These are phyloP conservation scores for Boletales sp. DNA, from an alignment of 768 basidiomycete genomes.

Conservation along the genomic window DNA sequence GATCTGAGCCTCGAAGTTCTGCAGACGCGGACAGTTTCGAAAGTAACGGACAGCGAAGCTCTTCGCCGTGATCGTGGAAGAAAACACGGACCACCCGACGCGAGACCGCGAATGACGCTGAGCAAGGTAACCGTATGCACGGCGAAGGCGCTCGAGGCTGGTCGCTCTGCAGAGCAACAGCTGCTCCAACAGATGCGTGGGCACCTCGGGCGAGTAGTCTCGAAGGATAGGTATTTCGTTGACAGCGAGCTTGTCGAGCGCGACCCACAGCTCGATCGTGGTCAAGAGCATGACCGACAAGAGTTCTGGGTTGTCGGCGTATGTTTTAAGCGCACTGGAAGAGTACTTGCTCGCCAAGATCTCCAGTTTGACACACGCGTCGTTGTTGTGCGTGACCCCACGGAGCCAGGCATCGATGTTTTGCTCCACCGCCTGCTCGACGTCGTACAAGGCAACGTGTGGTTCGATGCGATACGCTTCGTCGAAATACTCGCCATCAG, in stretches of 20 bases:
- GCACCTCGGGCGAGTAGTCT: conserved; percentile 46
- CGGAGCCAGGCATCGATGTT: conserved; percentile 33
- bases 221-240: conserved; percentile 35
- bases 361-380: conserved; percentile 26
- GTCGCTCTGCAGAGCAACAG: conserved; percentile 37
- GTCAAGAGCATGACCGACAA: conserved; percentile 41
- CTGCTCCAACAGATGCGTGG: conserved; percentile 32
- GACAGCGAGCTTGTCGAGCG: conserved; percentile 39
- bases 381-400: conserved; percentile 13
- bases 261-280: conserved; percentile 46
- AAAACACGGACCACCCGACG: conserved; percentile 32
- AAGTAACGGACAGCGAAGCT: conserved; percentile 30
- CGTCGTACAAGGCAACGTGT: conserved; percentile 31
- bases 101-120: conserved; percentile 20
- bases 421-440: conserved; percentile 33
- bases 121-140: conserved; percentile 29
- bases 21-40: conserved; percentile 21
- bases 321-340: conserved; percentile 21
- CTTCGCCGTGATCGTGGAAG: conserved; percentile 4
- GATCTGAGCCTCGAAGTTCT: conserved; percentile 23
- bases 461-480: conserved; percentile 8
- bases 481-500: conserved; percentile 14
- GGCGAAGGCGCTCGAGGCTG: conserved; percentile 25
- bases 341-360: conserved; percentile 27
- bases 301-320: conserved; percentile 34